Evolutionary conservation across 2,329 filamentous ascomycete genomes (phyloP), one percentile per base, ranked within the genome.

Genomic region (Colletotrichum sublineola): DNA sequence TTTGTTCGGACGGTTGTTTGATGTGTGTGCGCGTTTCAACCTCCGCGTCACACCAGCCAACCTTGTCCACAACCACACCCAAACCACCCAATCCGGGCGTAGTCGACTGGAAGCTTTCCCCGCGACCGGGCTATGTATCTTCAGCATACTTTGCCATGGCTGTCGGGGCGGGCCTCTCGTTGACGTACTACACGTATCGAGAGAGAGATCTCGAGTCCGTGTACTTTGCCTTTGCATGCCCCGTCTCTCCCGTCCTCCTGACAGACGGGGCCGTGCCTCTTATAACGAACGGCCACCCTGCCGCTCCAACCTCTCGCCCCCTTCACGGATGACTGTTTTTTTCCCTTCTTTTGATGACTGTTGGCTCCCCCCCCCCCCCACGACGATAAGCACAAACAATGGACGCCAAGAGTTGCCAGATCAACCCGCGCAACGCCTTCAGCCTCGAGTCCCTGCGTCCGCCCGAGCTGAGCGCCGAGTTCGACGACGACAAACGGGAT

Each of bases 1-100:
- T 20, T 74, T 53, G 42, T 73, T 75, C 58, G 64, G 73, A 73
- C 40, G 70, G 68, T 33, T 67, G 74, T 50, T 73, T 72, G 52
- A 60, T 62, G 42, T 68, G 50, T 57, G 56, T 46, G 68, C 68
- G 4, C 57, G 63, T 62, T 68, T 68, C 64, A 68, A 62, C 29
- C 31, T 42, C 38, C 33, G 24, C 36, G 33, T 18, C 24, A 38
- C 5, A 50, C 33, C 50, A 56, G 67, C 68, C 50, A 71, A 71
- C 68, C 56, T 71, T 68, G 31, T 52, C 50, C n/a, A 15, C 48
- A 29, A 24, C 42, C 9, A 38, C 29, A 50, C 24, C 20, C 8
- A 18, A 52, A 52, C 12, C 24, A 56, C 15, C 38, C 31, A n/a
- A 14, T 6, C 57, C 33, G 15, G 24, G n/a, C 7, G 57, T 11